Evolutionary conservation across 1,284 basidiomycete species (phyloP), one percentile per base, ranked within the genome.

Genomic region (Cryptococcus maquisensis): DNA sequence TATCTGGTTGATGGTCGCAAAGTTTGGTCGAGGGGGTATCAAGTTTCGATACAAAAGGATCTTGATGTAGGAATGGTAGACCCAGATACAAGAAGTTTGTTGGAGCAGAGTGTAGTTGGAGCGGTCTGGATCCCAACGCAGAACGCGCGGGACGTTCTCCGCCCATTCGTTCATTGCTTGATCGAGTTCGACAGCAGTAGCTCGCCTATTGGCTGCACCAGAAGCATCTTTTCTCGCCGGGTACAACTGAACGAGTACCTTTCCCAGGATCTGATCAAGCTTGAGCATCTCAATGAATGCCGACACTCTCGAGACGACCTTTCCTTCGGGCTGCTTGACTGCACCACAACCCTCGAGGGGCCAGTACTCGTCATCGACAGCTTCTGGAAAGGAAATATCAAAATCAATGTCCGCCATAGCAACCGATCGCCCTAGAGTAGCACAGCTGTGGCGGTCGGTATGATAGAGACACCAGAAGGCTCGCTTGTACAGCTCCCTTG

Each of bases 321-420:
- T 57, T 6, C 78, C 82, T 9, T 74, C 64, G 1, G 88, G 89
- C 64, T 90, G 89, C 41, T 64, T 63, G 54, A 75, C 77, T 2
- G 79, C 78, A 51, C 81, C 77, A 3, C 80, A 78, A 49, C 76
- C 67, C 8, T 69, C 72, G 3, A 70, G 71, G 20, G 71, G 82
- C 88, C 87, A 91, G 65, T 84, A 90, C 60, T 91, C 87, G 66
- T 95, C 92, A 60, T 92, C 87, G 6, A 93, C 85, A 66, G 89
- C 87, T 8, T 88, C 76, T 1, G 89, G 88, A 47, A 86, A 79
- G 38, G 87, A 85, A 3, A 87, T 75, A 64, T 92, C 88, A 62
- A 88, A 86, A 65, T 92, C 90, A 69, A 90, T 88, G 56, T 91
- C 88, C 56, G 90, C 86, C 44, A 91, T 84, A 3, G 86, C 86